Evolutionary conservation across 805 yeast genomes (phyloP).

Genomic region (Limtongozyma cylindracea): DNA sequence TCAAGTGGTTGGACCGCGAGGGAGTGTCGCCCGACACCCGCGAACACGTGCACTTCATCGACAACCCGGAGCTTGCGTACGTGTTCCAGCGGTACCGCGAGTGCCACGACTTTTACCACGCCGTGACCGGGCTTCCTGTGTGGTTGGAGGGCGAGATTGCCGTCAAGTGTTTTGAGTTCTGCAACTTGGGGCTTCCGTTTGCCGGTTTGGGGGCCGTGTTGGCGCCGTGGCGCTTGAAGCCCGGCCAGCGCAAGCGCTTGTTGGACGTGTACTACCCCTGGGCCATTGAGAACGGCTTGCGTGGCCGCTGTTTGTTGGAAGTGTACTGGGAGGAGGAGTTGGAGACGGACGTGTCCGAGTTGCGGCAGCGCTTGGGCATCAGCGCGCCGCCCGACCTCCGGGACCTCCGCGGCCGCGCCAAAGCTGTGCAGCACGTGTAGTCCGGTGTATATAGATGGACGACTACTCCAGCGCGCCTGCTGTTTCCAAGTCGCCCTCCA

Average conservation of each 20-base stretch:
- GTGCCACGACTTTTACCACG: constrained; percentile 92
- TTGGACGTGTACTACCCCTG: constrained; percentile 61
- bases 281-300: constrained; percentile 55
- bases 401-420: constrained; percentile 29
- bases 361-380: constrained; percentile 49
- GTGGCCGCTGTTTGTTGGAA: constrained; percentile 55
- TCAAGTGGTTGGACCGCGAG: constrained; percentile 62
- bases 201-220: constrained; percentile 80
- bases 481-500: too few species aligned
- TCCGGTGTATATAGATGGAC: too few species aligned
- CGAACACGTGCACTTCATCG: constrained; percentile 67
- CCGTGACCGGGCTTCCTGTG: constrained; percentile 74
- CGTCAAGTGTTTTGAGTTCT: constrained; percentile 75
- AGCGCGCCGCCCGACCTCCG: constrained; percentile 58
- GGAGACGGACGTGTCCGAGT: constrained; percentile 43
- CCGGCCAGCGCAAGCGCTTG: constrained; percentile 36
- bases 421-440: too few species aligned
- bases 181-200: constrained; percentile 87
- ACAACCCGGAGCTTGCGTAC: constrained; percentile 75
- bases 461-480: too few species aligned
- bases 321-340: constrained; percentile 81
- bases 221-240: constrained; percentile 59
- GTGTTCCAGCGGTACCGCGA: constrained; percentile 88
- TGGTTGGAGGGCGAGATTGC: constrained; percentile 93
- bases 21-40: constrained; percentile 89